Conservation (phyloP, 352 stramenopile species). For the Globisporangium emineosum region DNA sequence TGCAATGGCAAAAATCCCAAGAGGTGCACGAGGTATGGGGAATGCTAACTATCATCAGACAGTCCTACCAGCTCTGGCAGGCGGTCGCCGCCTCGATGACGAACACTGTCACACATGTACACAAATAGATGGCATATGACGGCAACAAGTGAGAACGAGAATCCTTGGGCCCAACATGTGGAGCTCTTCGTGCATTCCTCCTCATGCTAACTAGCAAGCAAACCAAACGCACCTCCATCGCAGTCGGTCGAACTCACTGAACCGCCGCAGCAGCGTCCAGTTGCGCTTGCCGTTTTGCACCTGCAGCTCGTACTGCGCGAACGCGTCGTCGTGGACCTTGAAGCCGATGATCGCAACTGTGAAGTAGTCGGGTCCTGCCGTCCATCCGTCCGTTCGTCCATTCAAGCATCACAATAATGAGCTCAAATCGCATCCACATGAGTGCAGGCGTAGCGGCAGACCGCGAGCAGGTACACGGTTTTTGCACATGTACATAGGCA, state of each 20-base stretch:
- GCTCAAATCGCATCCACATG: too few species aligned
- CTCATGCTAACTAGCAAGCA: not conserved
- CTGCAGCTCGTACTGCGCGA: constrained; percentile 65
- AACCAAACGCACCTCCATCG: constrained; percentile 31
- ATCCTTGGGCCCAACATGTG: not conserved
- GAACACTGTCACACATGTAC: constrained; percentile 27
- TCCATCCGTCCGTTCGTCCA: too few species aligned
- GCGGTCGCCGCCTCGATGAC: constrained; percentile 38
- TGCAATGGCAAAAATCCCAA: not conserved
- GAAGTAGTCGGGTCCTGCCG: constrained; percentile 67
- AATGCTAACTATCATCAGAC: not conserved
- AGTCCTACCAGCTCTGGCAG: constrained; percentile 36
- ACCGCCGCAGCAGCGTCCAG: constrained; percentile 66
- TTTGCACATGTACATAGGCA: not conserved
- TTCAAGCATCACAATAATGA: too few species aligned
- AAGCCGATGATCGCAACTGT: constrained; percentile 58
- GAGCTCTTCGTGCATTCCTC: not conserved
- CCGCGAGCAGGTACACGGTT: not conserved
- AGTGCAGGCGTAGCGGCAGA: not conserved
- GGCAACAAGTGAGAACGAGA: not conserved
- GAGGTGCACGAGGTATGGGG: not conserved
- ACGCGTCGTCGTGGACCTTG: constrained; percentile 42
- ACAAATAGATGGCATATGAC: not conserved
- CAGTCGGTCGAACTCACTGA: constrained; percentile 68
- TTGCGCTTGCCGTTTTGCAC: constrained; percentile 66